Percentiles rank a stretch among this genome's conserved stretches.
Evolutionary conservation across 2,329 filamentous ascomycete genomes (phyloP).

Genomic region (Aureobasidium mangrovei): DNA sequence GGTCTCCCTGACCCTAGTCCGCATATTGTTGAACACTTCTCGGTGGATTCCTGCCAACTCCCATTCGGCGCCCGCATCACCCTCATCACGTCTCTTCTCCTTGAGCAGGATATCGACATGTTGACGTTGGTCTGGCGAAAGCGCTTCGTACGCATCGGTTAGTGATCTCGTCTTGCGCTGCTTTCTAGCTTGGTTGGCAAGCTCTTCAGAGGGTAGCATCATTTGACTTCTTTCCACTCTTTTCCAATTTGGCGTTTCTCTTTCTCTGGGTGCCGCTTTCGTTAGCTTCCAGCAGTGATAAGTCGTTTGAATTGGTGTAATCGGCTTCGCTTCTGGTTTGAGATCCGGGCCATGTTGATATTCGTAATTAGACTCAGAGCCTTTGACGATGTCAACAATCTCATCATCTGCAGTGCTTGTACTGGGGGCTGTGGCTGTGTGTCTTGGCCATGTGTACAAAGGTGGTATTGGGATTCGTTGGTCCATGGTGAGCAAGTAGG

Average conservation of each 20-base stretch:
- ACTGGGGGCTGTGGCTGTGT: not conserved
- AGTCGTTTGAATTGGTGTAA: not conserved
- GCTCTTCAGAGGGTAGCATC: slow-evolving; percentile 6
- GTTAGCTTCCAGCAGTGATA: slow-evolving; percentile 7
- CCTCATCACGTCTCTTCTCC: not conserved
- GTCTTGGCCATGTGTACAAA: not conserved
- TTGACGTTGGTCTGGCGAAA: slow-evolving; percentile 2
- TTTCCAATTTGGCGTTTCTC: slow-evolving; percentile 1
- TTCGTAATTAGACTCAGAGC: not conserved
- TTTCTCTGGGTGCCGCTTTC: not conserved
- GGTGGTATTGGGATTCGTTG: not conserved
- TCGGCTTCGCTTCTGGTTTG: not conserved
- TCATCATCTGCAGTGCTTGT: not conserved
- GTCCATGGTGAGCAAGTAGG: not conserved
- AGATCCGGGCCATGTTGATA: not conserved
- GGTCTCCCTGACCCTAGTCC: slow-evolving; percentile 6
- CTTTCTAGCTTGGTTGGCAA: slow-evolving; percentile 1
- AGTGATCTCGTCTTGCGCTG: not conserved
- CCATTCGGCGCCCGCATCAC: not conserved
- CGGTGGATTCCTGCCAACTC: slow-evolving; percentile 10
- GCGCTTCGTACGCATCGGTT: not conserved
- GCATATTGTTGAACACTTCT: not conserved
- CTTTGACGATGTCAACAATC: not conserved
- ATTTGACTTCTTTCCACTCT: not conserved
- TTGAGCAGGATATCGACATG: slow-evolving; percentile 2